Evolutionary conservation across 306 rosid species (phyloP).

Genomic region (Begonia masoniana): DNA sequence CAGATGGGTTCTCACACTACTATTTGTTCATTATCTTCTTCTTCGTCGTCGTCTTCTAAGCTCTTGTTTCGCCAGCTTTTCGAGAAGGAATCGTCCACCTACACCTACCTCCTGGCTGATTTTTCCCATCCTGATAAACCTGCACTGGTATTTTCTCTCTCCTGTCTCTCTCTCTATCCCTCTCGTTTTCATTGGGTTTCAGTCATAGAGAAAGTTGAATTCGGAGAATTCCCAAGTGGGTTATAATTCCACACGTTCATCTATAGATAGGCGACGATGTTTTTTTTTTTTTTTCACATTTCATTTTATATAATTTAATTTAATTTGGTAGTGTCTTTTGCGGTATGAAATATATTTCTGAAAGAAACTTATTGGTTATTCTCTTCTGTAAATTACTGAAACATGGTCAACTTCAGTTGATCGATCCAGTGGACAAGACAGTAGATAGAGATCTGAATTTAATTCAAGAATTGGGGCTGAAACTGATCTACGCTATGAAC

Average conservation of each 20-base stretch:
- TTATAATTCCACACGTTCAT: no score
- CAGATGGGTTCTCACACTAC: slow-evolving; percentile 34
- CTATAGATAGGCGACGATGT: not conserved
- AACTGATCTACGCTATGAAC: slow-evolving; percentile 70
- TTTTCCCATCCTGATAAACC: slow-evolving; percentile 59
- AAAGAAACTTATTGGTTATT: no score
- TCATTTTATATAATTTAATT: no score
- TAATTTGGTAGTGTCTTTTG: no score
- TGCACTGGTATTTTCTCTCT: slow-evolving; percentile 39
- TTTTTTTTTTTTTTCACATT: not conserved
- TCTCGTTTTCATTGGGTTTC: no score
- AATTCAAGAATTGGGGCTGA: slow-evolving; percentile 55
- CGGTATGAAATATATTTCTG: no score
- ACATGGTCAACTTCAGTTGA: slow-evolving; percentile 42
- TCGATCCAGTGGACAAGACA: slow-evolving; percentile 88
- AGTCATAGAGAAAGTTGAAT: no score
- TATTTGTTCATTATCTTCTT: not conserved
- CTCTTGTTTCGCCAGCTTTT: slow-evolving; percentile 89
- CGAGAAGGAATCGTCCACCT: slow-evolving; percentile 92
- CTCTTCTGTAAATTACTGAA: slow-evolving; percentile 2
- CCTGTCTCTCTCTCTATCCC: not conserved
- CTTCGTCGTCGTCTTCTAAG: slow-evolving; percentile 12
- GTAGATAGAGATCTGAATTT: slow-evolving; percentile 83
- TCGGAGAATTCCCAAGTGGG: no score
- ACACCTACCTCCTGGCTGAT: slow-evolving; percentile 82